Percentiles rank a stretch among this genome's conserved stretches.
Evolutionary conservation across 495 filamentous ascomycete genomes (phyloP).

Genomic region (Aspergillus ostianus): DNA sequence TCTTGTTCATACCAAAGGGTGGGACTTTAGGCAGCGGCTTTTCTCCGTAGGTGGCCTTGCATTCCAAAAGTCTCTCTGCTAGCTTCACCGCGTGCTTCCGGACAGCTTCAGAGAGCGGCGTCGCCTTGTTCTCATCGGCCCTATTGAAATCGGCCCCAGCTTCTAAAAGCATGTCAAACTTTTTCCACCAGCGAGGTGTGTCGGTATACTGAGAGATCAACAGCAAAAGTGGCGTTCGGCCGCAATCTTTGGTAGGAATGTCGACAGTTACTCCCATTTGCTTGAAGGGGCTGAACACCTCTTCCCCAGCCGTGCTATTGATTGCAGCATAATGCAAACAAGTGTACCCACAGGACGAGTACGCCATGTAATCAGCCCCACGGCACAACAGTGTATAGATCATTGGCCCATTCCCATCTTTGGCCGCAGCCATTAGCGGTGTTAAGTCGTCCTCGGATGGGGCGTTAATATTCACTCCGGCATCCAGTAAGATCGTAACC

Average conservation of each 20-base stretch:
- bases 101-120: slow-evolving; percentile 5
- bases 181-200: neutral
- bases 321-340: slow-evolving; percentile 15
- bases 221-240: slow-evolving; percentile 9
- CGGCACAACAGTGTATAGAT: slow-evolving; percentile 15
- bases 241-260: neutral
- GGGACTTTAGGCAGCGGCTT: neutral
- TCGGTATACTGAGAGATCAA: slow-evolving; percentile 2
- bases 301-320: neutral
- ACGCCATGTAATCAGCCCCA: slow-evolving; percentile 11
- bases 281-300: slow-evolving; percentile 4
- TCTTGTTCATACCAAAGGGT: neutral
- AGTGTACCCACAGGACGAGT: slow-evolving; percentile 6
- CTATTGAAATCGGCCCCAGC: slow-evolving; percentile 6
- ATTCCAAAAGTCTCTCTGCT: neutral
- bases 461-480: slow-evolving; percentile 18
- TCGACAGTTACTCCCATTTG: neutral
- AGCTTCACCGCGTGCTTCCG: neutral
- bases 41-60: neutral
- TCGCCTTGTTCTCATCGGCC: neutral
- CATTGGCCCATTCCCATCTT: slow-evolving; percentile 15
- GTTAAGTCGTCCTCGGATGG: slow-evolving; percentile 12
- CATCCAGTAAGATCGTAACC: slow-evolving; percentile 10
- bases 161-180: slow-evolving; percentile 1
- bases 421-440: slow-evolving; percentile 16